A percentile compares a stretch with the other conserved stretches of the same genome.
phyloP scores from a whole-genome alignment of 2,329 filamentous ascomycete species.

The Westerdykella sp. region DNA sequence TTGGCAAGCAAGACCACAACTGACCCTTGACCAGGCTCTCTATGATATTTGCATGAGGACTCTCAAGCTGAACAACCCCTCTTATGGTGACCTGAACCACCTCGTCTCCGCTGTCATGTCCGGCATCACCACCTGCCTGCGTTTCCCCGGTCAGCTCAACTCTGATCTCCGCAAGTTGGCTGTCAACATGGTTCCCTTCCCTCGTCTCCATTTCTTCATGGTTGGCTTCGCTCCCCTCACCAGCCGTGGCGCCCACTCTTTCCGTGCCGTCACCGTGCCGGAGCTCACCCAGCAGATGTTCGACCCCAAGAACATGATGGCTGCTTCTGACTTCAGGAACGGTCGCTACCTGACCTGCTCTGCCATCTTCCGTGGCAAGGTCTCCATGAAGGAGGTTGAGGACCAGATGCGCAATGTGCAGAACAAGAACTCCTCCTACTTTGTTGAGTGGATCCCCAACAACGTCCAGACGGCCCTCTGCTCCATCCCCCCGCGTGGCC shows the following conservation, averaged over 20 bases:
- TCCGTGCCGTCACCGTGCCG: constrained; percentile 95
- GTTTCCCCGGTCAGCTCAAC: constrained; percentile 99
- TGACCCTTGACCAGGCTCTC: constrained; percentile 55
- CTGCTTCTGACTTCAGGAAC: constrained; percentile 98
- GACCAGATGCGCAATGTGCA: constrained; percentile 99
- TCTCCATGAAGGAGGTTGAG: constrained; percentile 99
- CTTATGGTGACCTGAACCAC: constrained; percentile 99
- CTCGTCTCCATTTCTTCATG: constrained; percentile 99
- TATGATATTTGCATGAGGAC: constrained; percentile 99
- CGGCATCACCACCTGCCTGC: constrained; percentile 94
- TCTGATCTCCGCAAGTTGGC: constrained; percentile 98
- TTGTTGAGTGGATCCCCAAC: constrained; percentile 99
- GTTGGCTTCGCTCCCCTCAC: constrained; percentile 98
- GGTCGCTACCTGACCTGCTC: constrained; percentile 99
- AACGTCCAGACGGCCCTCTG: constrained; percentile 99
- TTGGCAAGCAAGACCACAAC: not conserved
- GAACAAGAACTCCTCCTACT: constrained; percentile 99
- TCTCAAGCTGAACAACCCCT: constrained; percentile 96
- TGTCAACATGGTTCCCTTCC: constrained; percentile 99
- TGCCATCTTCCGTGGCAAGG: constrained; percentile 99
- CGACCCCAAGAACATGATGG: constrained; percentile 99
- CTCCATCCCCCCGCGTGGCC: constrained; percentile 93
- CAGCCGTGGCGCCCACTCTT: constrained; percentile 83
- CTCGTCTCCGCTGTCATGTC: constrained; percentile 99
- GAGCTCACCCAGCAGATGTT: constrained; percentile 99